These are phyloP conservation scores for Ottelia alismoides DNA, from an alignment of 106 monocot genomes.

Conservation along the genomic window DNA sequence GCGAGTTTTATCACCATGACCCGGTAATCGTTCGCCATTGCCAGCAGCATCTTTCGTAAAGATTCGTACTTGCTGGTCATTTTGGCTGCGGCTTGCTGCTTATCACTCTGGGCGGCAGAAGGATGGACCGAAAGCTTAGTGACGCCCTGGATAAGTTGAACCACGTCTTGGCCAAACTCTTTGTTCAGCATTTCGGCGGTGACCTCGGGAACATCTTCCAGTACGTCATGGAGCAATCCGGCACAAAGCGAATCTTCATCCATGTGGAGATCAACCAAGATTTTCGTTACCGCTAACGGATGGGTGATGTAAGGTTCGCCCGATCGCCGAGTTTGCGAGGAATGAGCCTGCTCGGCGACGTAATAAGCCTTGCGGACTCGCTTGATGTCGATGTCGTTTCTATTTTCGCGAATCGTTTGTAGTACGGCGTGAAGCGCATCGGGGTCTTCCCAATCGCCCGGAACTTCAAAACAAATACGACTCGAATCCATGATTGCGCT, in stretches of 20 bases:
- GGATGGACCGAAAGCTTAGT: too few relatives aligned
- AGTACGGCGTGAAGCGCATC: too few relatives aligned
- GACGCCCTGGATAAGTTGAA: constrained; percentile 1
- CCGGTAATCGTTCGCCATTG: background rate
- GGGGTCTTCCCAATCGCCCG: too few relatives aligned
- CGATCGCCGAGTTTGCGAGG: too few relatives aligned
- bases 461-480: too few relatives aligned
- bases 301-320: constrained; percentile 7
- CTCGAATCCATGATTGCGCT: too few relatives aligned
- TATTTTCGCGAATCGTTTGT: too few relatives aligned
- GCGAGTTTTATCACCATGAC: background rate
- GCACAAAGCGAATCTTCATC: background rate
- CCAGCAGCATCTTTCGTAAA: background rate
- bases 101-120: too few relatives aligned
- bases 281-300: background rate
- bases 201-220: background rate
- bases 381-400: too few relatives aligned
- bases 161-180: background rate
- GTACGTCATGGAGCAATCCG: constrained; percentile 1
- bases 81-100: too few relatives aligned
- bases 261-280: background rate
- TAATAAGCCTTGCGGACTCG: too few relatives aligned
- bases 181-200: background rate
- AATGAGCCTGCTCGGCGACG: too few relatives aligned
- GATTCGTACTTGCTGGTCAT: background rate